Evolutionary conservation across 306 rosid species (phyloP), one percentile per base, ranked within the genome.

Genomic region (Fagus crenata): DNA sequence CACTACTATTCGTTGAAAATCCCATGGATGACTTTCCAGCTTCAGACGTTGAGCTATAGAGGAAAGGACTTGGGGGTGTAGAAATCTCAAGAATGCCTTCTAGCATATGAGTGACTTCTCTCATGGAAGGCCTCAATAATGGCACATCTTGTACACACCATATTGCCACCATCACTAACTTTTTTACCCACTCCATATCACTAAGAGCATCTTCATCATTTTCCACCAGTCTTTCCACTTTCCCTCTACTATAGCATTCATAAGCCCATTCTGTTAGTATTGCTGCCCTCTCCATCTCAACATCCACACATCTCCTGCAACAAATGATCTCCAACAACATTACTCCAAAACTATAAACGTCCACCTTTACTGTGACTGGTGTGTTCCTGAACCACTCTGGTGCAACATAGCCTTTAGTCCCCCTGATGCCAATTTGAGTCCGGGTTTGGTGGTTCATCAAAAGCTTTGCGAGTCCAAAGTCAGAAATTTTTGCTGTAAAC

Each of bases 111-210:
- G 49, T 65, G 49, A 65, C 32, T 65, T 65, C 71, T 18, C 49
- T 65, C 49, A 65, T 65, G 14, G 49, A 65, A 6, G 71, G 71
- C 71, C 71, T 65, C 31, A 65, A 7, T 14, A n/a, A 6, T 17
- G 49, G 71, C 49, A 65, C 2, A 65, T 65, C 71, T 3, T 65
- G 71, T 36, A 65, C 71, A 65, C 71, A 65, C 71, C 71, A 65
- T 36, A 65, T 37, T 37, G 71, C 71, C 71, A 65, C 71, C 31
- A 2, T 65, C 46, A 65, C 71, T 3, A 65, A n/a, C 71, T 37
- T 65, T 32, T 65, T 9, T 32, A 65, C 49, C 49, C n/a, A 15
- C 28, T 37, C 37, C 49, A 65, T 9, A 36, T 65, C 71, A 65
- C 46, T 39, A 15, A 7, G 15, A 17, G 71, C 71, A 32, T 65